These are phyloP conservation scores for Solanum virginianum DNA, from an alignment of 257 asterid genomes.

Conservation along the genomic window DNA sequence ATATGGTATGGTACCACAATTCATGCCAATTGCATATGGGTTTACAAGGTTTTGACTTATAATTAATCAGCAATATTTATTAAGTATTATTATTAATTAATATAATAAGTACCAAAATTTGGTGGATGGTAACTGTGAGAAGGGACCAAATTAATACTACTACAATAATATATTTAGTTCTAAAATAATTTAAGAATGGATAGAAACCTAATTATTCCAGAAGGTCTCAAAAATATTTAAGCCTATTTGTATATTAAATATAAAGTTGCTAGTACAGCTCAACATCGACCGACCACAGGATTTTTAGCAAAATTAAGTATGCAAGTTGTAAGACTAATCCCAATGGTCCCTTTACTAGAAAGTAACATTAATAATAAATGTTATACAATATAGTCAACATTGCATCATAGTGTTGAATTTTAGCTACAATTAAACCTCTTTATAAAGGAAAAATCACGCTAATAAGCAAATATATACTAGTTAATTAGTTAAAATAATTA, in stretches of 20 bases:
- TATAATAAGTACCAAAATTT: not conserved
- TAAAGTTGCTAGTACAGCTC: not conserved
- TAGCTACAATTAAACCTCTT: not conserved
- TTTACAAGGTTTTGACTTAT: not conserved
- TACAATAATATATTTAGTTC: not conserved
- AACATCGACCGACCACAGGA: not conserved
- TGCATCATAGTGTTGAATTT: not conserved
- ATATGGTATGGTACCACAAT: not conserved
- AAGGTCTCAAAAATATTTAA: not conserved
- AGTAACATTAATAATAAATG: not conserved
- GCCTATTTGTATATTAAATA: not conserved
- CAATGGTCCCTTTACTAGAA: not conserved
- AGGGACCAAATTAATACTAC: not conserved
- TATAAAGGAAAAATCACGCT: not conserved
- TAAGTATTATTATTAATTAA: not conserved
- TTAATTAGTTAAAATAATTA: too few relatives aligned
- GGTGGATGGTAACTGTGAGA: not conserved
- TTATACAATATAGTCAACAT: not conserved
- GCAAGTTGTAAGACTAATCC: not conserved
- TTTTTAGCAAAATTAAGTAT: not conserved
- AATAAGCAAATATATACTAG: too few relatives aligned
- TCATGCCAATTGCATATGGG: not conserved
- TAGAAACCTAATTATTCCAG: not conserved
- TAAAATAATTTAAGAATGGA: not conserved
- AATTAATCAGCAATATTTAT: not conserved